Evolutionary conservation across 306 rosid genomes (phyloP).

Genomic region (Cyamopsis tetragonoloba): DNA sequence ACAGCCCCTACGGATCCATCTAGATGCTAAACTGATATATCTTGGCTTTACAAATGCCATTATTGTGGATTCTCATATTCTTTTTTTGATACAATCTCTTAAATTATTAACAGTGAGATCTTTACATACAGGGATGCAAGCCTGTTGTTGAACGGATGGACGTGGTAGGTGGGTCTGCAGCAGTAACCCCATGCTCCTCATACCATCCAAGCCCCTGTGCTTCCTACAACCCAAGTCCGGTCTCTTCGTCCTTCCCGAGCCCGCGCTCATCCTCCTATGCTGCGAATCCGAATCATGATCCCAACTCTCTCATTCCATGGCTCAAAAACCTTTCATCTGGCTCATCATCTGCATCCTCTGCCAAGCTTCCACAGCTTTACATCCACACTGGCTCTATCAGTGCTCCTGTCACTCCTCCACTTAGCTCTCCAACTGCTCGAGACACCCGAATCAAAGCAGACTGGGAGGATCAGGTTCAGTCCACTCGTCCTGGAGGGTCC

Average conservation of each 20-base stretch:
- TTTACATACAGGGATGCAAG: slow-evolving; percentile 70
- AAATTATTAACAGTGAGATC: background rate
- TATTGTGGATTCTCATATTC: background rate
- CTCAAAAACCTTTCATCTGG: slow-evolving; percentile 79
- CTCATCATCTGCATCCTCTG: slow-evolving; percentile 71
- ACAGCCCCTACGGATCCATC: background rate
- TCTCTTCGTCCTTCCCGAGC: slow-evolving; percentile 85
- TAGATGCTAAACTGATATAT: background rate
- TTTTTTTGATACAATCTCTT: background rate
- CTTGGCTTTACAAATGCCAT: background rate
- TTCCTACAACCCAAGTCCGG: slow-evolving; percentile 90
- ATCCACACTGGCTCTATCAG: slow-evolving; percentile 68
- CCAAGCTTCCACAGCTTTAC: slow-evolving; percentile 58
- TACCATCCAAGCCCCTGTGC: slow-evolving; percentile 76
- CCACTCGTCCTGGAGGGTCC: slow-evolving; percentile 42
- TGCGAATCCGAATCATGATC: slow-evolving; percentile 53
- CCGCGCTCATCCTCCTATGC: slow-evolving; percentile 66
- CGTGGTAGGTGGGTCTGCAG: slow-evolving; percentile 55
- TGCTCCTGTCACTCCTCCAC: slow-evolving; percentile 92
- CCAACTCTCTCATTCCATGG: slow-evolving; percentile 86
- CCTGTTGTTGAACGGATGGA: slow-evolving; percentile 67
- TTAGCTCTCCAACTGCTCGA: slow-evolving; percentile 83
- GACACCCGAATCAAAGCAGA: slow-evolving; percentile 53
- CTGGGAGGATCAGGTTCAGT: slow-evolving; percentile 67
- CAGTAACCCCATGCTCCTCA: slow-evolving; percentile 70